A percentile compares a stretch with the other conserved stretches of the same genome.
Evolutionary conservation across 1,284 basidiomycete species (phyloP).

Genomic region (Melampsora americana): DNA sequence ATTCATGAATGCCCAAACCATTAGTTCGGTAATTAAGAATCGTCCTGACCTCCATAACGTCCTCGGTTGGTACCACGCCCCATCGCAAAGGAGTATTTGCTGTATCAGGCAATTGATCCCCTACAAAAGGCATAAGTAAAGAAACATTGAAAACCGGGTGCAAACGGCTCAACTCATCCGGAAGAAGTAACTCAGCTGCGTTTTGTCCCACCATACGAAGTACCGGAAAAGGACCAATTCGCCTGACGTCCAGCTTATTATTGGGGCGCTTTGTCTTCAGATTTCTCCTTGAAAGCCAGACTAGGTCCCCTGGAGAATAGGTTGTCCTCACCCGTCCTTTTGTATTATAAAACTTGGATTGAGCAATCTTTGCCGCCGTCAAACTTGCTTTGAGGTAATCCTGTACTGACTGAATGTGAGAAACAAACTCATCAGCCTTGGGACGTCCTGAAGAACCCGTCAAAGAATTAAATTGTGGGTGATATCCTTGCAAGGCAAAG

Average conservation of each 20-base stretch:
- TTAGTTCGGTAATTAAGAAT: no score
- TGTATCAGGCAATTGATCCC: no score
- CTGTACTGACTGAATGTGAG: not conserved
- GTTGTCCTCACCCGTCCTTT: not conserved
- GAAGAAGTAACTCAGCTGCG: no score
- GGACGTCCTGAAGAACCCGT: not conserved
- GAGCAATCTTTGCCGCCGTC: not conserved
- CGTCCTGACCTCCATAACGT: no score
- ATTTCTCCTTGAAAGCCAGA: not conserved
- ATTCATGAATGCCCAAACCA: no score
- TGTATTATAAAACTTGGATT: not conserved
- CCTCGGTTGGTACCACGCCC: no score
- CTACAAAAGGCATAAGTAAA: not conserved
- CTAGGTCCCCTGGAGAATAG: not conserved
- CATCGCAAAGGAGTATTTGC: no score
- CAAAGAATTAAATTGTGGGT: conserved; percentile 49
- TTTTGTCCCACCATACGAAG: no score
- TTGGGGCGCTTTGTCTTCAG: no score
- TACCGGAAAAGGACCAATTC: no score
- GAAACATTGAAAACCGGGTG: conserved; percentile 9
- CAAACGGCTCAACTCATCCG: no score
- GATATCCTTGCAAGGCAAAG: conserved; percentile 55
- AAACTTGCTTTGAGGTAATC: not conserved
- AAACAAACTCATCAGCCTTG: not conserved
- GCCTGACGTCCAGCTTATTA: no score